These are phyloP conservation scores for Coffea humblotiana DNA, from an alignment of 305 asterid genomes.

Conservation along the genomic window DNA sequence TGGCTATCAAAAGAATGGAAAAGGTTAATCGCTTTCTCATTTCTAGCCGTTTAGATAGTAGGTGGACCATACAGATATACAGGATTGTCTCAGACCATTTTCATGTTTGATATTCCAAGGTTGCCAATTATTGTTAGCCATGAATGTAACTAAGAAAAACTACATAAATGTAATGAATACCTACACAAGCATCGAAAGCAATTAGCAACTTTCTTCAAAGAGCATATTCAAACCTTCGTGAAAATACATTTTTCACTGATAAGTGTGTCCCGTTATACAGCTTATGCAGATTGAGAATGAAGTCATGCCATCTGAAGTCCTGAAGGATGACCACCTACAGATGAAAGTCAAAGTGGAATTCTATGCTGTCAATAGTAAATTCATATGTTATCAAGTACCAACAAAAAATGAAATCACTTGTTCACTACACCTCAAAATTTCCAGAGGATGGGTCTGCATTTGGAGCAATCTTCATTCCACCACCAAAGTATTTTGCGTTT, in stretches of 20 bases:
- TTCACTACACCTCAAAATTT: conserved; percentile 53
- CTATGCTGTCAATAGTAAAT: neutral
- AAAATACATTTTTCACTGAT: conserved; percentile 67
- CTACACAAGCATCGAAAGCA: neutral
- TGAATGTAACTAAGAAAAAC: neutral
- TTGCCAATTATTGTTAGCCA: neutral
- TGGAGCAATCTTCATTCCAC: conserved; percentile 89
- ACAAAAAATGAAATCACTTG: conserved; percentile 17
- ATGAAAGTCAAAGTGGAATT: conserved; percentile 19
- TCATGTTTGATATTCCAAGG: neutral
- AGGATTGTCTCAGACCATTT: neutral
- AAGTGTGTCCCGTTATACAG: conserved; percentile 86
- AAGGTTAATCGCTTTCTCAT: too few species aligned
- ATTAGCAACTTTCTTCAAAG: conserved; percentile 9
- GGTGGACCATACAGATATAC: neutral
- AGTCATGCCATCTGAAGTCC: conserved; percentile 86
- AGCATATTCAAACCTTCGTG: conserved; percentile 56
- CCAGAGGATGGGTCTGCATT: conserved; percentile 63
- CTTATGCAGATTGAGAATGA: conserved; percentile 71
- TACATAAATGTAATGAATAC: neutral
- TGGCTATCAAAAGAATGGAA: neutral
- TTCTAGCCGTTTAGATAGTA: neutral
- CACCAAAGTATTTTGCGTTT: conserved; percentile 86
- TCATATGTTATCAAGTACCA: neutral
- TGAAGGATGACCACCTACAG: conserved; percentile 78